A percentile compares a stretch with the other conserved stretches of the same genome.
These are phyloP conservation scores for Haematococcus lacustris DNA, from an alignment of 139 green algal species.

Conservation along the genomic window DNA sequence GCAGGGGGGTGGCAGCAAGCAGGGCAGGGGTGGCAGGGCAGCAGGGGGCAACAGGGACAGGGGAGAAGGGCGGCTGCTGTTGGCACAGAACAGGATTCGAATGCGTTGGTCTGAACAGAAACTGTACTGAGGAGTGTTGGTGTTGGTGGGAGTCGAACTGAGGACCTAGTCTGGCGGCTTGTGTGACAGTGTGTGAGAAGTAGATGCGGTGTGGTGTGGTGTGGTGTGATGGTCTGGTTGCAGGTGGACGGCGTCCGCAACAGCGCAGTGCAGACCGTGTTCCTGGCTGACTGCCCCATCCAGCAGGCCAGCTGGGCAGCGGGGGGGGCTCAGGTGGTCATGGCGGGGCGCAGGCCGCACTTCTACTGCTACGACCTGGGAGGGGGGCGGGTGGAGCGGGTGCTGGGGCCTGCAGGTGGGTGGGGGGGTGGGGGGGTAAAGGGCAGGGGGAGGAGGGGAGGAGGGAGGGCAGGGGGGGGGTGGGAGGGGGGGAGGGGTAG, in stretches of 20 bases:
- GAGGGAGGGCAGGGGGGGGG: background rate
- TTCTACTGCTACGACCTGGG: conserved; percentile 87
- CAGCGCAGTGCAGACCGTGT: conserved; percentile 69
- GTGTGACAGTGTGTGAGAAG: too few relatives aligned
- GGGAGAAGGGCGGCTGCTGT: too few relatives aligned
- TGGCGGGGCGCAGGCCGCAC: conserved; percentile 57
- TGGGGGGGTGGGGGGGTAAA: too few relatives aligned
- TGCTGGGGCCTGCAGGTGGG: too few relatives aligned
- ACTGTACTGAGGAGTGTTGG: background rate
- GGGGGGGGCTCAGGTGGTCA: conserved; percentile 29
- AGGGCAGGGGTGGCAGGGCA: background rate
- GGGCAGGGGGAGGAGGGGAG: conserved; percentile 13
- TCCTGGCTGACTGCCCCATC: conserved; percentile 83
- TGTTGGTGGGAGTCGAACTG: background rate
- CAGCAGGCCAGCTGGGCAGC: conserved; percentile 68
- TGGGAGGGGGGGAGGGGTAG: too few relatives aligned
- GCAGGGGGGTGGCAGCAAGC: background rate
- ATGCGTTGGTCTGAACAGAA: too few relatives aligned
- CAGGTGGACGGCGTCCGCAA: conserved; percentile 79
- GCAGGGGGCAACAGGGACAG: too few relatives aligned
- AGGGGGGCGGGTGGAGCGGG: conserved; percentile 44
- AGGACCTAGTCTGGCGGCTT: background rate
- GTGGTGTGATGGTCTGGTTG: background rate
- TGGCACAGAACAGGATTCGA: too few relatives aligned
- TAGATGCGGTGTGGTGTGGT: background rate